Evolutionary conservation across 768 basidiomycete genomes (phyloP).

Genomic region (Dentipellis fragilis): DNA sequence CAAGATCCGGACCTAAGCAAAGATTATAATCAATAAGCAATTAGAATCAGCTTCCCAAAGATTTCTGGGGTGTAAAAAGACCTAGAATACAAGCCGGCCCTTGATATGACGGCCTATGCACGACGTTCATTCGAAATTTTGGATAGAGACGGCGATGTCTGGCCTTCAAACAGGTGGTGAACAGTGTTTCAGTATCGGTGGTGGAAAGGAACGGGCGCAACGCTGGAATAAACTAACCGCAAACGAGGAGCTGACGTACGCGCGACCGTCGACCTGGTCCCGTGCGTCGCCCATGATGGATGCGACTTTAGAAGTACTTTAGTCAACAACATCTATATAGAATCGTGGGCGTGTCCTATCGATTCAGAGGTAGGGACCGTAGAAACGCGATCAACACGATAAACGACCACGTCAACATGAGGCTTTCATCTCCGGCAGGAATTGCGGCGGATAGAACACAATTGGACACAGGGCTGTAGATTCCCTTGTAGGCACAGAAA

Average conservation of each 20-base stretch:
- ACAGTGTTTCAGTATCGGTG: slow-evolving; percentile 3
- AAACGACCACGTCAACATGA: slow-evolving; percentile 13
- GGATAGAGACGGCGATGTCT: no score
- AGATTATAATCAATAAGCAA: not conserved
- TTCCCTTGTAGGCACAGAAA: not conserved
- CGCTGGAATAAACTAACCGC: slow-evolving; percentile 7
- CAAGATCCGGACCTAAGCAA: not conserved
- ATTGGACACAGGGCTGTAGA: slow-evolving; percentile 2
- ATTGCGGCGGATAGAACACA: slow-evolving; percentile 13
- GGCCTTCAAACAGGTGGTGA: not conserved
- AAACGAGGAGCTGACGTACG: slow-evolving; percentile 2
- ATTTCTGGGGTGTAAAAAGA: not conserved
- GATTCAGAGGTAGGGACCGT: slow-evolving; percentile 11
- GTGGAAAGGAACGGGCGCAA: slow-evolving; percentile 1
- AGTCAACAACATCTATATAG: slow-evolving; percentile 5
- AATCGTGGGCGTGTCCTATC: slow-evolving; percentile 13
- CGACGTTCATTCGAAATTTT: not conserved
- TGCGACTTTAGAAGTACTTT: not conserved
- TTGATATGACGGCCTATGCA: not conserved
- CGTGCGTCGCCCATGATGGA: not conserved
- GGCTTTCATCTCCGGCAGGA: slow-evolving; percentile 16
- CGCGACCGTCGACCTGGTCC: slow-evolving; percentile 11
- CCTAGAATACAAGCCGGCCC: not conserved
- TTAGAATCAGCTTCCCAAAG: not conserved
- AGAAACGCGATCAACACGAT: slow-evolving; percentile 16